Evolutionary conservation across 2,329 filamentous ascomycete species (phyloP), one percentile per base, ranked within the genome.

Genomic region (Scortechinia acanthostroma): DNA sequence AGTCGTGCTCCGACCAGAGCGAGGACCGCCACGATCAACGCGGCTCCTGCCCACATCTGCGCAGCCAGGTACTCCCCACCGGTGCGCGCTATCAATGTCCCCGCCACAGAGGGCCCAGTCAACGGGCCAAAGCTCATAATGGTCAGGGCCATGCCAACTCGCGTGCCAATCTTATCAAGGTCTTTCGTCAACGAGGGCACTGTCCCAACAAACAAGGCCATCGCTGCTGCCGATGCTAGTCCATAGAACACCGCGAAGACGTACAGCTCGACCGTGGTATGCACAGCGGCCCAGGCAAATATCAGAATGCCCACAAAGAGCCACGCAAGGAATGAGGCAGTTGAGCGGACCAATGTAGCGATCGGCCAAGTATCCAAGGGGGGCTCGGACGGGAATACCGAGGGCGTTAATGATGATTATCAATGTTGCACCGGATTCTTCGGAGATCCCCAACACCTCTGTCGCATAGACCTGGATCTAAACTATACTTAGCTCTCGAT

Each of bases 391-490:
- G 2, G 76, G 47, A 14, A 77, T 46, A 1, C 82, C 79, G 10
- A 80, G 67, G 17, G 75, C 80, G 59, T 87, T 88, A 54, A 86
- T 65, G 3, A 86, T 64, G 21, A 86, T 67, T 13, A 88, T 63
- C 4, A 87, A 58, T 52, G 82, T 74, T 43, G 86, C 70, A 3
- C 78, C 71, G 23, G 69, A 64, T 2, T 61, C 61, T 54, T 73
- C 76, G 2, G 58, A 57, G 3, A 80, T 58, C 37, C 33, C 40
- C 2, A 53, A 51, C 3, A 40, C 21, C 37, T 57, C 53, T 6
- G 2, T 42, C 22, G 14, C 44, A 21, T 13, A 42, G 22, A 37
- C 47, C 42, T 3, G 14, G 6, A 20, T 42, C 15, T n/a, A 42
- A 45, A 42, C n/a, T n/a, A n/a, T 43, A n/a, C 10, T 30, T 30